Conservation (phyloP, 768 basidiomycete species). For the Termitomyces eurrhizus region DNA sequence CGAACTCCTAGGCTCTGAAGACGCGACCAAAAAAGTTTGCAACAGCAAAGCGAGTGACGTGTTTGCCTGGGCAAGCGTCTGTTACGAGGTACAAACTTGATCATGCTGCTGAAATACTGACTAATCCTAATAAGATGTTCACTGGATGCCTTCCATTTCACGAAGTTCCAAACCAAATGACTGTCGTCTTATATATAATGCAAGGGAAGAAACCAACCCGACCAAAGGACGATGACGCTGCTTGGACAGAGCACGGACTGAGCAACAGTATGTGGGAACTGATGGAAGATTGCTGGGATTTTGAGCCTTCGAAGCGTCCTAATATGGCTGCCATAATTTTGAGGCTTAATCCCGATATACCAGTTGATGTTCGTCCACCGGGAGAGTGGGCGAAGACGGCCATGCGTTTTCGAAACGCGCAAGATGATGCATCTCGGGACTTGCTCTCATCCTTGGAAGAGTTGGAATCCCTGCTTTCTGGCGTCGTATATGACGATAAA, state of each 20-base stretch:
- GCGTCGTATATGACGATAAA: neutral
- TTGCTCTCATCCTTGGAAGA: neutral
- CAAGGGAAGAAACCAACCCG: neutral
- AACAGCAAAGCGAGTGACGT: neutral
- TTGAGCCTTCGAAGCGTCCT: neutral
- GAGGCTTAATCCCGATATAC: neutral
- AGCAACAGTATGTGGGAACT: neutral
- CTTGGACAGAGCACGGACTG: neutral
- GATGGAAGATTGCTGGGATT: conserved; percentile 4
- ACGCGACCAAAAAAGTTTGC: neutral
- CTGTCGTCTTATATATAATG: neutral
- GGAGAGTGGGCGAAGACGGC: neutral
- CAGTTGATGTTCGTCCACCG: neutral
- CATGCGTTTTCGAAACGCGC: neutral
- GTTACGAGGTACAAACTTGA: conserved; percentile 8
- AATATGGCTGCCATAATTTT: neutral
- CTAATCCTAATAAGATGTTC: neutral
- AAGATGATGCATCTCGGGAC: neutral
- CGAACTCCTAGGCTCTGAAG: neutral
- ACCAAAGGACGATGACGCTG: neutral
- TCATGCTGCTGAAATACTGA: neutral
- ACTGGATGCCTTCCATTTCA: neutral
- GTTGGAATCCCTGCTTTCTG: neutral
- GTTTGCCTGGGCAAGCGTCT: neutral
- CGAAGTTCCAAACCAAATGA: neutral